Conservation (phyloP, 2,329 filamentous ascomycete species). For the Raffaelea ambrosiae region DNA sequence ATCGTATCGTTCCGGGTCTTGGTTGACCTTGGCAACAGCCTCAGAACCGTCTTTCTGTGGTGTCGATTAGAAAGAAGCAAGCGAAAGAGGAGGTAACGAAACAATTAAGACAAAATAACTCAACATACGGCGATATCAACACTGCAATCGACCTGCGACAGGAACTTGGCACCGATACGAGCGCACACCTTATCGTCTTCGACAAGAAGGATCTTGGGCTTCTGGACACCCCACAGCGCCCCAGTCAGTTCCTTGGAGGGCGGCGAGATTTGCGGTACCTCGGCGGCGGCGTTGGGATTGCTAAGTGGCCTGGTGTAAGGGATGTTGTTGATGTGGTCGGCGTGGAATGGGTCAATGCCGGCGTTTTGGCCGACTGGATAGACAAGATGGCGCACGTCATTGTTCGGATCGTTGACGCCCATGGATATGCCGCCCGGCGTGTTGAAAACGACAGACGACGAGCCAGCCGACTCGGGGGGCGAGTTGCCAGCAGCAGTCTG, state of each 20-base stretch:
- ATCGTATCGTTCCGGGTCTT: slow-evolving; percentile 44
- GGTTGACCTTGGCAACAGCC: slow-evolving; percentile 75
- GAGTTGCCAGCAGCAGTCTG: slow-evolving; percentile 31
- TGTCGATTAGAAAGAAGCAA: slow-evolving; percentile 7
- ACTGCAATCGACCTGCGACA: slow-evolving; percentile 55
- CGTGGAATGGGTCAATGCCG: slow-evolving; percentile 90
- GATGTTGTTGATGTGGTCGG: slow-evolving; percentile 90
- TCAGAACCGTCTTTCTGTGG: slow-evolving; percentile 69
- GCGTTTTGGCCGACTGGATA: slow-evolving; percentile 88
- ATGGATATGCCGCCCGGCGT: slow-evolving; percentile 31
- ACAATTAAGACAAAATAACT: neutral
- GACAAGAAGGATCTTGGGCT: slow-evolving; percentile 79
- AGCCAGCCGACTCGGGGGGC: slow-evolving; percentile 43
- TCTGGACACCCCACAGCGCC: slow-evolving; percentile 49
- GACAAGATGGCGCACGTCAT: slow-evolving; percentile 58
- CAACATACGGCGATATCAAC: slow-evolving; percentile 58
- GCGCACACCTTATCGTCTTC: slow-evolving; percentile 68
- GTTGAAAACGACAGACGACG: slow-evolving; percentile 44
- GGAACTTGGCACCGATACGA: slow-evolving; percentile 59
- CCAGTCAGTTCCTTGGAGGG: slow-evolving; percentile 26
- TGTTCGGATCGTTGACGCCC: slow-evolving; percentile 44
- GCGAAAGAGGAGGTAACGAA: neutral
- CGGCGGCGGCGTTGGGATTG: slow-evolving; percentile 32
- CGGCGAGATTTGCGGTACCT: slow-evolving; percentile 31
- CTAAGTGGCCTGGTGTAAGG: slow-evolving; percentile 73